Evolutionary conservation across 179 eudicot genomes (phyloP), one percentile per base, ranked within the genome.

Genomic region (Spinacia oleracea): DNA sequence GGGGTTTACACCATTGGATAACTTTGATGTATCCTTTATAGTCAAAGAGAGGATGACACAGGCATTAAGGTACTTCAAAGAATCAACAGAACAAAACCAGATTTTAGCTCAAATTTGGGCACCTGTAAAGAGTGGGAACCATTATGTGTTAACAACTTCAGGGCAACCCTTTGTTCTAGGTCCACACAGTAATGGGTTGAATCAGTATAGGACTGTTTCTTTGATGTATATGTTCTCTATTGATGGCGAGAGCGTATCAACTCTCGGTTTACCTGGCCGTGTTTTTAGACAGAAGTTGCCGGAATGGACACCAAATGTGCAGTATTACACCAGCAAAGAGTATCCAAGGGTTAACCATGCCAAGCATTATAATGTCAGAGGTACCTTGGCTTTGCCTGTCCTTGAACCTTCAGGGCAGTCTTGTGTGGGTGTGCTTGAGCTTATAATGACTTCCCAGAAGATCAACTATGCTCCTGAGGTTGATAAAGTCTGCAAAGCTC

Each of bases 51-150:
- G 90, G 78, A 91, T 93, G 98, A 83, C 92, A 21, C 93, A 82
- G 70, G 98, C 98, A 1, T 97, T 95, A 77, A 85, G 98, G n/a
- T 83, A 84, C 83, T 93, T 95, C 85, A 93, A 88, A 83, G 98
- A 90, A 27, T 89, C 89, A 38, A 89, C 93, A 23, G 98, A 87
- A 43, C 93, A 90, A 78, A 90, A 89, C 72, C 89, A 87, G 86
- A 90, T 95, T 72, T 83, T 95, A 48, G 98, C 93, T 82, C 98
- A 95, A 83, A 87, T 95, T 73, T 95, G 98, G 98, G 97, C 93
- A 18, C 98, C 98, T 50, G 90, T 93, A 10, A 91, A 84, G 77
- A 89, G 78, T 64, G 92, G 93, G 62, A 87, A 81, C 74, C 88
- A 88, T 8, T 86, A 85, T 76, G 89, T 91, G 55, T 97, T 95